Base-by-base conservation (phyloP, 2,329 filamentous ascomycete species). In the Ophiosphaerella korrae region DNA sequence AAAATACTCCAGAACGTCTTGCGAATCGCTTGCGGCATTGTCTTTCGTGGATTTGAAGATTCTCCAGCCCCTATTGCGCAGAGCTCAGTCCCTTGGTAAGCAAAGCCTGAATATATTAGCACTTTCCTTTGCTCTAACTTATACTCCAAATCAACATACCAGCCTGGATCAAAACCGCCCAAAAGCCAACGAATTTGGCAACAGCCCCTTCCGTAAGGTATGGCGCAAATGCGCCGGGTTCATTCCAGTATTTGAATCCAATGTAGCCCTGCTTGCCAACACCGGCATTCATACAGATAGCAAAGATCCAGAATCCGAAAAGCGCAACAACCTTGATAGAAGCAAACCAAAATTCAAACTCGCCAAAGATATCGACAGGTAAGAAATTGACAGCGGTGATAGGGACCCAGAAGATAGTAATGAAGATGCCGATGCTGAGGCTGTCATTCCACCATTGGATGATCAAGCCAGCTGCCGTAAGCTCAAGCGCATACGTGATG, bases 21-120 rank as follows among this genome's bases (percentile, higher is more conserved):
- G 44, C 84, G 83, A 64, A 92, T 89, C 21, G 89, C 89, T 11
- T 79, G 77, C 0, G 89, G 89, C 43, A 93, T 87, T 13, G 83
- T 86, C 74, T 86, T 88, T 60, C 83, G 81, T 5, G 89, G 89
- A 67, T 91, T 85, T 41, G 83, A 82, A 7, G 87, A 88, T 75
- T 93, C 89, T 53, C 88, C 89, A 4, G 89, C 89, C n/a, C 87
- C 88, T 41, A 93, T 84, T 55, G 86, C 89, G 7, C 91, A 88
- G 13, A 91, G 81, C 74, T 92, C 89, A 2, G 88, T 84, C 36
- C 89, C 89, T 70, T 88, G 86, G 73, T 84, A 89, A 16, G 83
- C 83, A 70, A 89, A 88, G n/a, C 26, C 26, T 29, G 5, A 29
- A 11, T 29, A 8, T 29, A 29, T 29, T 29, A 29, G 26, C 26